phyloP scores from a whole-genome alignment of 306 rosid genomes.

The Purshia tridentata region DNA sequence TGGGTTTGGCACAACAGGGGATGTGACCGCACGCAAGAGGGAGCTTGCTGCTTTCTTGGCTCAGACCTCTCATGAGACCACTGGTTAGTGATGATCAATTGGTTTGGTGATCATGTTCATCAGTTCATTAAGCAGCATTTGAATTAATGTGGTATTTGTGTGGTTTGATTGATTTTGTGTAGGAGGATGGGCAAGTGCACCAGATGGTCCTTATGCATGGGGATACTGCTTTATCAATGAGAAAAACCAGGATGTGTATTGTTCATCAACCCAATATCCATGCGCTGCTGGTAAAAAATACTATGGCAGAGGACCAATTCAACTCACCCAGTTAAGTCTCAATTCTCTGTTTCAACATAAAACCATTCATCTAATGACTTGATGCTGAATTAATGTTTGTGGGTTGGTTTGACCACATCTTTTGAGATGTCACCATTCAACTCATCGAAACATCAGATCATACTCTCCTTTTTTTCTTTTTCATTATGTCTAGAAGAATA shows the following conservation, averaged over 20 bases:
- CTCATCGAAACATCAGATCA: too few relatives aligned
- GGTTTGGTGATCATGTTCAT: too few relatives aligned
- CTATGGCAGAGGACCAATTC: slow-evolving; percentile 63
- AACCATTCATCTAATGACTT: too few relatives aligned
- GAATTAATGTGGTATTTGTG: too few relatives aligned
- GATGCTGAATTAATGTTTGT: too few relatives aligned
- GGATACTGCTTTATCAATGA: slow-evolving; percentile 57
- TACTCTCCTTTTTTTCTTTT: too few relatives aligned
- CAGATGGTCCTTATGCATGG: slow-evolving; percentile 73
- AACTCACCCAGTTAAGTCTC: slow-evolving; percentile 42
- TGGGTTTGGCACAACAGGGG: slow-evolving; percentile 47
- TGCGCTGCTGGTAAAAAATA: slow-evolving; percentile 53
- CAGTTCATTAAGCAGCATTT: too few relatives aligned
- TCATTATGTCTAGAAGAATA: too few relatives aligned
- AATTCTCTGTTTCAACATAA: too few relatives aligned
- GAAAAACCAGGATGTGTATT: slow-evolving; percentile 14
- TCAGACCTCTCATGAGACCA: slow-evolving; percentile 55
- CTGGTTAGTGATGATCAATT: slow-evolving; percentile 16
- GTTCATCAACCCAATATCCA: slow-evolving; percentile 31
- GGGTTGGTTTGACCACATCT: too few relatives aligned
- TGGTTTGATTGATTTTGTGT: too few relatives aligned
- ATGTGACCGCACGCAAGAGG: slow-evolving; percentile 29
- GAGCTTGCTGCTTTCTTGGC: slow-evolving; percentile 56
- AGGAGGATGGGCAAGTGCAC: slow-evolving; percentile 64
- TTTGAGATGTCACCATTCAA: too few relatives aligned